Conservation (phyloP, 306 rosid species). For the Oemleria cerasiformis region DNA sequence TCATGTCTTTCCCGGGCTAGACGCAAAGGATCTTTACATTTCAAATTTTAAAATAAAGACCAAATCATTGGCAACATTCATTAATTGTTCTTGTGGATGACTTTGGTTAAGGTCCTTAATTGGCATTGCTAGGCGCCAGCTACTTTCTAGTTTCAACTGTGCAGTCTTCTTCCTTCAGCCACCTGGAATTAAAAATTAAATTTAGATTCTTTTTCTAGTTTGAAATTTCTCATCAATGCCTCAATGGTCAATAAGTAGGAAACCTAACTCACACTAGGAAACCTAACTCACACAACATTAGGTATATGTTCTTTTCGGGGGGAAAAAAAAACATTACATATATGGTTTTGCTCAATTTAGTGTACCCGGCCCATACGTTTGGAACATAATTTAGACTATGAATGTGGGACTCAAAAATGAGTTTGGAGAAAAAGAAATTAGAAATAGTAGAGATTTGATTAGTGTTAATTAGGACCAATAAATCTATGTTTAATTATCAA, state of each 20-base stretch:
- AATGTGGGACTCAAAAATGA: no score
- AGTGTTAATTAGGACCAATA: no score
- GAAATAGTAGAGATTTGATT: background rate
- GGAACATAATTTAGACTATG: background rate
- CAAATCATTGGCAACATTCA: background rate
- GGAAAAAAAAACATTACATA: no score
- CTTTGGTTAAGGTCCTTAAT: background rate
- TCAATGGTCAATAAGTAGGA: conserved; percentile 17
- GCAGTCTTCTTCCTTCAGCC: background rate
- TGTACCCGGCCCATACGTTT: background rate
- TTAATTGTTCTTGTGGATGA: background rate
- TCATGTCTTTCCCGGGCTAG: no score
- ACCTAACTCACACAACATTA: conserved; percentile 34
- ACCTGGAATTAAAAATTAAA: background rate
- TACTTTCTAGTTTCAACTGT: background rate
- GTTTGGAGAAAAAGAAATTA: no score
- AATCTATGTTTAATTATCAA: no score
- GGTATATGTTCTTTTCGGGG: conserved; percentile 7
- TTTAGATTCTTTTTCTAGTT: background rate
- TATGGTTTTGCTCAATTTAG: background rate
- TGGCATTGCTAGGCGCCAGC: background rate
- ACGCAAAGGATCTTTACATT: no score
- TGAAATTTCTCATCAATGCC: background rate
- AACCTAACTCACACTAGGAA: conserved; percentile 35
- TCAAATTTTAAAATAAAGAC: no score